Conservation (phyloP, 176 grass and related monocot species). For the Typha latifolia region DNA sequence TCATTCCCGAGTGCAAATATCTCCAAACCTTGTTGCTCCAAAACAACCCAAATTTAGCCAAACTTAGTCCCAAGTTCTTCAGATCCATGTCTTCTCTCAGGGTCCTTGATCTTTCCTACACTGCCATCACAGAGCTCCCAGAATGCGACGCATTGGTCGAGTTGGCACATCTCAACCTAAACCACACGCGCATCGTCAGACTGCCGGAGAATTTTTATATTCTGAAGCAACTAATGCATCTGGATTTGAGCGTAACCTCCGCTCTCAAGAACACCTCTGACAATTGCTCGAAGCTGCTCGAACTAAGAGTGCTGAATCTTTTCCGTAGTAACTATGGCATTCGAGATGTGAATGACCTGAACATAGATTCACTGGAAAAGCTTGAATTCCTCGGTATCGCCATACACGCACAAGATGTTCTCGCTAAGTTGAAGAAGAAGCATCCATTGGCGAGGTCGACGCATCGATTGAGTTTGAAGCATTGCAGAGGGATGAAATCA, state of each 20-base stretch:
- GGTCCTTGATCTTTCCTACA: slow-evolving; percentile 76
- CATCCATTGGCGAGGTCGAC: slow-evolving; percentile 65
- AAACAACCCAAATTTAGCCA: slow-evolving; percentile 53
- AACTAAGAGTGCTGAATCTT: slow-evolving; percentile 52
- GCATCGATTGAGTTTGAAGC: slow-evolving; percentile 43
- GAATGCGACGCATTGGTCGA: slow-evolving; percentile 33
- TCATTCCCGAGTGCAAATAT: slow-evolving; percentile 37
- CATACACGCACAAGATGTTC: slow-evolving; percentile 55
- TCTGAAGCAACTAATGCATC: slow-evolving; percentile 54
- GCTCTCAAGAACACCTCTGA: slow-evolving; percentile 43
- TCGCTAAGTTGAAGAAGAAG: slow-evolving; percentile 46
- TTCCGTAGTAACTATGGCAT: slow-evolving; percentile 68
- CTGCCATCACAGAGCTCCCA: slow-evolving; percentile 45
- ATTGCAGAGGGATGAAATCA: slow-evolving; percentile 41
- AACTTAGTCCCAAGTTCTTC: slow-evolving; percentile 40
- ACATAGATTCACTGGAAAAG: slow-evolving; percentile 35
- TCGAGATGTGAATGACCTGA: slow-evolving; percentile 38
- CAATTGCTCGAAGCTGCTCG: slow-evolving; percentile 57
- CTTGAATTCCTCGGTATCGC: slow-evolving; percentile 52
- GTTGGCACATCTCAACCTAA: slow-evolving; percentile 54
- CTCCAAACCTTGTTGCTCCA: slow-evolving; percentile 53
- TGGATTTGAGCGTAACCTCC: slow-evolving; percentile 58
- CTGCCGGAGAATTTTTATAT: slow-evolving; percentile 45
- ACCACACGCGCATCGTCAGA: slow-evolving; percentile 36
- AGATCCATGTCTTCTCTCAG: slow-evolving; percentile 43